Percentiles rank a stretch among this genome's conserved stretches.
Evolutionary conservation across 768 basidiomycete genomes (phyloP).

Genomic region (Dendrothele bispora): DNA sequence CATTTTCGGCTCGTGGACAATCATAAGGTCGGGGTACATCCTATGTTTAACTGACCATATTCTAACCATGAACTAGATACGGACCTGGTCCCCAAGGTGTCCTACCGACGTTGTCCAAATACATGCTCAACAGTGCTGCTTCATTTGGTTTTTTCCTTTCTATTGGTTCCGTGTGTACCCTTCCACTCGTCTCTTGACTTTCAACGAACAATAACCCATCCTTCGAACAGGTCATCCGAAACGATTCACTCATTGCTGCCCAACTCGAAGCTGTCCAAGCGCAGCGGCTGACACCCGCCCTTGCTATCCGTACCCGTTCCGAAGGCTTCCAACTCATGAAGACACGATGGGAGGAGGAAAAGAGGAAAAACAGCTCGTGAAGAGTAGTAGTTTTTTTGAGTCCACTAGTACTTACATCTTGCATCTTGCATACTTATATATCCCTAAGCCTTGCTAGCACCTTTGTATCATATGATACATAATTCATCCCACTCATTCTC

Average conservation of each 20-base stretch:
- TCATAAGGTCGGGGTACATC: constrained; percentile 65
- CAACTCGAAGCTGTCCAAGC: constrained; percentile 64
- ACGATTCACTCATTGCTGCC: constrained; percentile 60
- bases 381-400: too few relatives aligned
- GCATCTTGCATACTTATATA: too few relatives aligned
- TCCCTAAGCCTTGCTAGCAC: too few relatives aligned
- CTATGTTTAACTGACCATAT: not conserved
- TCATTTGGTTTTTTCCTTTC: constrained; percentile 98
- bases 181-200: not conserved
- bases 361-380: too few relatives aligned
- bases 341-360: constrained; percentile 63
- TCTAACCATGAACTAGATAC: constrained; percentile 50
- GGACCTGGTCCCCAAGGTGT: constrained; percentile 91
- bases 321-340: constrained; percentile 73
- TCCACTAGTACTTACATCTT: too few relatives aligned
- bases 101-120: constrained; percentile 91
- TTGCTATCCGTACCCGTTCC: constrained; percentile 55
- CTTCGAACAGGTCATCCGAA: constrained; percentile 78
- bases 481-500: not conserved
- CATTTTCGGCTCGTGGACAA: constrained; percentile 92
- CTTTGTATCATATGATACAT: not conserved
- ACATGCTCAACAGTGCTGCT: constrained; percentile 97
- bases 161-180: constrained; percentile 87
- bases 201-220: constrained; percentile 2
- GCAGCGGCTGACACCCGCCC: constrained; percentile 53